Evolutionary conservation across 1,139 yeast genomes (phyloP).

Genomic region (Kodamaea sp.): DNA sequence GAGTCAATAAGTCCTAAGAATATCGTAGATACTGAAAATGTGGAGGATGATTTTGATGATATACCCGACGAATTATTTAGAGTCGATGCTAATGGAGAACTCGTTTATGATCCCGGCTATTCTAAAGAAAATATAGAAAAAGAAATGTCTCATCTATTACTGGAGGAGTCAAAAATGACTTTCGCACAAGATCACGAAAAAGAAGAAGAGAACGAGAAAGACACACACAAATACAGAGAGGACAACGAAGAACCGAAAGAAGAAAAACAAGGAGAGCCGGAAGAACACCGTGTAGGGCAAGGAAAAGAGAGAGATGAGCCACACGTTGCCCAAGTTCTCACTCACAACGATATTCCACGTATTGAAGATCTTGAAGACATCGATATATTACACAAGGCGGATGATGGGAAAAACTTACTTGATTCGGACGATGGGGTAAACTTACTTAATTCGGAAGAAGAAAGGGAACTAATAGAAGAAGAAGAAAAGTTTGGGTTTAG

Average conservation of each 20-base stretch:
- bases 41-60: slow-evolving; percentile 11
- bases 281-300: neutral
- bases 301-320: no score
- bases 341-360: neutral
- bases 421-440: neutral
- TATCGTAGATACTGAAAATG: neutral
- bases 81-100: slow-evolving; percentile 18
- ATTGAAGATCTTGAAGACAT: neutral
- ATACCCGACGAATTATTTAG: slow-evolving; percentile 17
- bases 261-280: neutral
- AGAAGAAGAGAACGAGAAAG: neutral
- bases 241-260: neutral
- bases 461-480: slow-evolving; percentile 10
- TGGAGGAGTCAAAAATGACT: neutral
- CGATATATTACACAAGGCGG: neutral
- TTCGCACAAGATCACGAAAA: neutral
- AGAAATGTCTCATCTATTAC: neutral
- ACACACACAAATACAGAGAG: neutral
- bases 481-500: slow-evolving; percentile 32
- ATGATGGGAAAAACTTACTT: neutral
- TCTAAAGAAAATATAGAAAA: neutral
- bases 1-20: no score
- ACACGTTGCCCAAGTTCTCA: neutral
- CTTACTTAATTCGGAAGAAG: slow-evolving; percentile 8
- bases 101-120: slow-evolving; percentile 19